Evolutionary conservation across 2,329 filamentous ascomycete genomes (phyloP), one percentile per base, ranked within the genome.

Genomic region (Xylaria sp.): DNA sequence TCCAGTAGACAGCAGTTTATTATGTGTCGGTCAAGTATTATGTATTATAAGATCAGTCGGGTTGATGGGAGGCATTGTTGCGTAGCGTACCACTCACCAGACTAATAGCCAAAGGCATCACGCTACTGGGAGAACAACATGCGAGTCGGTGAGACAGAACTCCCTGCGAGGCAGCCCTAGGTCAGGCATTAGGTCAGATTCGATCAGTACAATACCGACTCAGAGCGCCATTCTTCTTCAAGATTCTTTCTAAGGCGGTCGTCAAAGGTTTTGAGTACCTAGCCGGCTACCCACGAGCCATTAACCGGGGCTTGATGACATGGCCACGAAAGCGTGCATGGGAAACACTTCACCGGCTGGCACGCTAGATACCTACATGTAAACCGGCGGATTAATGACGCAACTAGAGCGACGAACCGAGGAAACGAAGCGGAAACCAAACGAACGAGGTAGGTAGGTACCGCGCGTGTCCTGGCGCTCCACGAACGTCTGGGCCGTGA

Each of bases 241-340:
- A 36, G 34, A 36, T 36, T 58, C 32, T 53, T 51, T 30, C 36
- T 21, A 34, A 56, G 54, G 66, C 53, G 47, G 67, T 73, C 65
- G 71, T 71, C 64, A 73, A 68, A 21, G 62, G 69, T 69, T 69
- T 75, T 64, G 68, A 75, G 73, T 68, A 73, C 70, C 75, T 71
- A 74, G 65, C 67, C 71, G 74, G 75, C 75, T 78, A 77, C 75
- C 75, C 70, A 78, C 77, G 76, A 79, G 77, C 75, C 78, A 78
- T 77, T 74, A 75, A 79, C 78, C 75, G 74, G 77, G 76, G 75
- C 74, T 36, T 76, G 71, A 78, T 77, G 77, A 75, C 78, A 80
- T 78, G 76, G 78, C 80, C 81, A 83, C 82, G 80, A 81, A 81
- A 79, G 78, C 81, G 79, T 84, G 82, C 82, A 83, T 82, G 76